phyloP scores from a whole-genome alignment of 768 basidiomycete genomes.

The Candolleomyces efflorescens region DNA sequence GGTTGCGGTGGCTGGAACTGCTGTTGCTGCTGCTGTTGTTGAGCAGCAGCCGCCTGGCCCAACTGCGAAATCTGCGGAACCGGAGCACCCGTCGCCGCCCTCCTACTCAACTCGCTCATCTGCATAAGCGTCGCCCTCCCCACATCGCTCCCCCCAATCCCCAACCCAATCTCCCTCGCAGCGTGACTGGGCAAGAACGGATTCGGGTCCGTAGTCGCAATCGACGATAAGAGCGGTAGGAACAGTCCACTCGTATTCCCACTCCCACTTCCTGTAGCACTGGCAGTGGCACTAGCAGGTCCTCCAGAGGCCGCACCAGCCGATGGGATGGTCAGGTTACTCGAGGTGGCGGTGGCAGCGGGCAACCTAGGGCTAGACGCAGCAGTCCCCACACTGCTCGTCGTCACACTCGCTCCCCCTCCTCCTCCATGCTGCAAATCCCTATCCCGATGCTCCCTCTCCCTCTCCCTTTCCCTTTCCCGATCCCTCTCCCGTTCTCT shows the following conservation, averaged over 20 bases:
- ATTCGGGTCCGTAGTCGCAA: constrained; percentile 22
- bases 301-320: too few relatives aligned
- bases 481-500: neutral
- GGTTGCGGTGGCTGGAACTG: constrained; percentile 3
- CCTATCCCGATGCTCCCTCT: neutral
- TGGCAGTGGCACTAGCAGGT: too few relatives aligned
- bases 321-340: too few relatives aligned
- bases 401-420: too few relatives aligned
- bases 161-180: neutral
- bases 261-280: neutral
- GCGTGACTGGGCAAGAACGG: constrained; percentile 52
- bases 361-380: too few relatives aligned
- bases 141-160: constrained; percentile 28
- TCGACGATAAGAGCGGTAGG: neutral
- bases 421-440: too few relatives aligned
- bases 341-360: too few relatives aligned
- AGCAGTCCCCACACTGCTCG: too few relatives aligned
- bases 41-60: neutral
- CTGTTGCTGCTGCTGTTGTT: constrained; percentile 5
- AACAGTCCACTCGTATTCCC: neutral
- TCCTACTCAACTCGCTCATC: constrained; percentile 74
- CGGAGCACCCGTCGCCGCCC: constrained; percentile 35
- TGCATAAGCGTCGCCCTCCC: constrained; percentile 68
- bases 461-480: neutral
- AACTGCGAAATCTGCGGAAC: too few relatives aligned